Conservation (phyloP, 2,329 filamentous ascomycete genomes). For the Seiridium unicorne region DNA sequence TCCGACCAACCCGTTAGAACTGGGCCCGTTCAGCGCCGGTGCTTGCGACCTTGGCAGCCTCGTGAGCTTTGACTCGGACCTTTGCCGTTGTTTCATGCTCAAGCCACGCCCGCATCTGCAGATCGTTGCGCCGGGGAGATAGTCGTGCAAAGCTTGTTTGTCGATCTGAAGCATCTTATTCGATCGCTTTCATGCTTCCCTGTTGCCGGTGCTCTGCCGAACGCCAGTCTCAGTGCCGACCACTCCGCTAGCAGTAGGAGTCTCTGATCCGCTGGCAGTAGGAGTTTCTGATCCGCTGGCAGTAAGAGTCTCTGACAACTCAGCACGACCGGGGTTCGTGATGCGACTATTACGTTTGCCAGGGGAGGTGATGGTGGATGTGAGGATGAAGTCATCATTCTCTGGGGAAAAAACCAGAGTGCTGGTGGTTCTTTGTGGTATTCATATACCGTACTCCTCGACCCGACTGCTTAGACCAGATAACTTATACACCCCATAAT, state of each 20-base stretch:
- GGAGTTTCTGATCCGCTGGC: neutral
- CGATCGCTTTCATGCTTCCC: neutral
- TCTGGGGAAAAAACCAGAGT: neutral
- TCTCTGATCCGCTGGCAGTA: neutral
- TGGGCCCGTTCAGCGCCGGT: too few species aligned
- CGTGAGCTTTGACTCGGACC: too few species aligned
- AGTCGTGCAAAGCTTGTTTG: conserved; percentile 4
- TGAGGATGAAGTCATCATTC: conserved; percentile 24
- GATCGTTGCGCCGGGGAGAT: too few species aligned
- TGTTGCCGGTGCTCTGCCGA: neutral
- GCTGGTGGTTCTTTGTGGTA: neutral
- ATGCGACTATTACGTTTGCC: conserved; percentile 16
- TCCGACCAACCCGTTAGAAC: too few species aligned
- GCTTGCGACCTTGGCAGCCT: too few species aligned
- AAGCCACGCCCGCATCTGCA: too few species aligned
- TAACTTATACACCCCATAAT: neutral
- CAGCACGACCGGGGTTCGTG: neutral
- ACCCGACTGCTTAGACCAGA: neutral
- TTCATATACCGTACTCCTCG: conserved; percentile 14
- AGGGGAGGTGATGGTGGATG: conserved; percentile 7
- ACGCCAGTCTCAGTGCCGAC: neutral
- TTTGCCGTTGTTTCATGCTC: too few species aligned
- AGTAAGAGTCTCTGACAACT: neutral
- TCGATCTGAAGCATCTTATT: neutral
- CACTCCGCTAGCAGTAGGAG: neutral